phyloP scores from a whole-genome alignment of 129 eudicot species.

The Lactuca sativa region DNA sequence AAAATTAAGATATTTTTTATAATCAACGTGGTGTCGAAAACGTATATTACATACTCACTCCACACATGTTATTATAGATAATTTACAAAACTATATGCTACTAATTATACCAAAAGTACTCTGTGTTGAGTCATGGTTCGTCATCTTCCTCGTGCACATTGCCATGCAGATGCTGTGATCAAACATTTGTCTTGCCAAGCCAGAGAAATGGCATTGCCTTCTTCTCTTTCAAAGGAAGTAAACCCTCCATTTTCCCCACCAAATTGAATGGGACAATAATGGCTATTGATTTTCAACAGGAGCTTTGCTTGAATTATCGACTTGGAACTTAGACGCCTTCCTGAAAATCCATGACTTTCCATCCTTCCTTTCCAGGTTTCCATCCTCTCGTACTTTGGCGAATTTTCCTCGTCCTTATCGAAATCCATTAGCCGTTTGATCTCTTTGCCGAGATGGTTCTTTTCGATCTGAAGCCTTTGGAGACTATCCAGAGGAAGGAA shows the following conservation, averaged over 20 bases:
- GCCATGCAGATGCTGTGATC: conserved; percentile 71
- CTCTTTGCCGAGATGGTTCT: conserved; percentile 63
- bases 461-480: conserved; percentile 63
- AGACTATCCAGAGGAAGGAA: conserved; percentile 58
- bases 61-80: conserved; percentile 13
- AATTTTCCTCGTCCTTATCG: conserved; percentile 36
- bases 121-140: neutral
- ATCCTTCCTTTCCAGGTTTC: conserved; percentile 72
- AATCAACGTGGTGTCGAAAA: neutral
- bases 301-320: conserved; percentile 64
- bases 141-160: conserved; percentile 28
- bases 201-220: conserved; percentile 54
- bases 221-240: conserved; percentile 47
- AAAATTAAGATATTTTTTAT: neutral
- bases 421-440: conserved; percentile 46
- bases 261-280: conserved; percentile 37
- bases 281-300: conserved; percentile 55
- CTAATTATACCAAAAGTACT: neutral
- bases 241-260: conserved; percentile 64
- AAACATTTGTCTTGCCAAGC: conserved; percentile 78
- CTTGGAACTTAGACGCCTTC: conserved; percentile 47
- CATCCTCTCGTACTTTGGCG: conserved; percentile 48
- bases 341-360: conserved; percentile 57
- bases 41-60: neutral
- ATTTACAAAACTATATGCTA: neutral